phyloP scores from a whole-genome alignment of 176 grass and related monocot genomes.

The Musa itinerans region DNA sequence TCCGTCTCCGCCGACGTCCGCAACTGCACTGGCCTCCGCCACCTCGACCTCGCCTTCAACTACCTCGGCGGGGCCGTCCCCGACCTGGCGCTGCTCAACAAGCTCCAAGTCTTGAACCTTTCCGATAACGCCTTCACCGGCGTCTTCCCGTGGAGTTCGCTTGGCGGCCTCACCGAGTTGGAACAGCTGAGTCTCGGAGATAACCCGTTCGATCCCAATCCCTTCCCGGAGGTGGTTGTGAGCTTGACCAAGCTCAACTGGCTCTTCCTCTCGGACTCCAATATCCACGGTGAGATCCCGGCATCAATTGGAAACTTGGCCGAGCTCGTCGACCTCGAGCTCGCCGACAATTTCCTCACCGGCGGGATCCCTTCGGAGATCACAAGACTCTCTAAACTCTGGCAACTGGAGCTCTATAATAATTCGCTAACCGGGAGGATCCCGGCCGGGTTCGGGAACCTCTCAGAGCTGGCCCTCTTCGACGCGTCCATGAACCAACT shows the following conservation, averaged over 20 bases:
- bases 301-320: slow-evolving; percentile 46
- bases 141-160: slow-evolving; percentile 60
- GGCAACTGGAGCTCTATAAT: slow-evolving; percentile 69
- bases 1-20: slow-evolving; percentile 26
- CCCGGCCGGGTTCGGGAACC: slow-evolving; percentile 43
- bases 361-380: slow-evolving; percentile 43
- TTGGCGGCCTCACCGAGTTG: slow-evolving; percentile 32
- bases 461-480: slow-evolving; percentile 36
- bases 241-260: slow-evolving; percentile 45
- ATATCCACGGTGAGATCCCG: slow-evolving; percentile 46
- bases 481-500: slow-evolving; percentile 64
- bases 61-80: slow-evolving; percentile 34
- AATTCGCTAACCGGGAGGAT: slow-evolving; percentile 56
- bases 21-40: slow-evolving; percentile 29
- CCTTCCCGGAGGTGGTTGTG: slow-evolving; percentile 41
- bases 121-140: slow-evolving; percentile 46
- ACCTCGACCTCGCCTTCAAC: slow-evolving; percentile 58
- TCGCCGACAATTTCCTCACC: slow-evolving; percentile 47
- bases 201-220: slow-evolving; percentile 16
- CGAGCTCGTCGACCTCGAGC: slow-evolving; percentile 48
- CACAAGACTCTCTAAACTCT: slow-evolving; percentile 42
- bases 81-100: slow-evolving; percentile 37
- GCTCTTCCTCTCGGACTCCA: slow-evolving; percentile 40
- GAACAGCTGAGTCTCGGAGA: slow-evolving; percentile 52
- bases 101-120: slow-evolving; percentile 46